Percentiles rank a stretch among this genome's conserved stretches.
Conservation (phyloP, 108 stramenopile genomes). For the Cyclotella sp. region DNA sequence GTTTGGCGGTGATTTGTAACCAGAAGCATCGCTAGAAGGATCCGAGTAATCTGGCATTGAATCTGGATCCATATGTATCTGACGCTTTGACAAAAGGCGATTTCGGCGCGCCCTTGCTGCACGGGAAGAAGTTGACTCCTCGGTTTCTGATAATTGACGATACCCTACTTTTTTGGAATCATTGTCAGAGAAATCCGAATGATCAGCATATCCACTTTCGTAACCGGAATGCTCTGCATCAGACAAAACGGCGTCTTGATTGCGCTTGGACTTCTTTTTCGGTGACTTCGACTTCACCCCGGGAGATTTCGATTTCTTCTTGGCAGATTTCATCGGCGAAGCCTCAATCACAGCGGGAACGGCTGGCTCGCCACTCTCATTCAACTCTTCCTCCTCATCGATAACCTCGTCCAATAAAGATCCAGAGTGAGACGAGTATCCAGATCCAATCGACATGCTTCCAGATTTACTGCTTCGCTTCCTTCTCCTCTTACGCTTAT, state of each 20-base stretch:
- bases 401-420: conserved; percentile 52
- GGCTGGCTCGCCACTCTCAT: conserved; percentile 39
- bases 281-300: conserved; percentile 12
- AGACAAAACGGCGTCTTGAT: neutral
- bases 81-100: conserved; percentile 35
- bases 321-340: neutral
- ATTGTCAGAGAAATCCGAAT: conserved; percentile 3
- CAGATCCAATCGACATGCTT: conserved; percentile 16
- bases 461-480: conserved; percentile 57
- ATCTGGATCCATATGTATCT: conserved; percentile 1
- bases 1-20: conserved; percentile 9
- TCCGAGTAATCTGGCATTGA: neutral
- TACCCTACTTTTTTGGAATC: conserved; percentile 4
- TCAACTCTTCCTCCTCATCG: conserved; percentile 39
- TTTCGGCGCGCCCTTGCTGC: conserved; percentile 42
- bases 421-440: conserved; percentile 23
- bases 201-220: conserved; percentile 16
- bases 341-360: conserved; percentile 8
- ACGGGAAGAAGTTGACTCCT: conserved; percentile 36
- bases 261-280: conserved; percentile 7
- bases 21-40: conserved; percentile 10
- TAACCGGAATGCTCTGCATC: conserved; percentile 15
- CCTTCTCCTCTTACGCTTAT: conserved; percentile 58
- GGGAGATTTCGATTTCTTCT: conserved; percentile 9
- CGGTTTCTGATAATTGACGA: conserved; percentile 18